Percentiles rank a stretch among this genome's conserved stretches.
These are phyloP conservation scores for Phytomonas francai DNA, from an alignment of 208 protist species.

Conservation along the genomic window DNA sequence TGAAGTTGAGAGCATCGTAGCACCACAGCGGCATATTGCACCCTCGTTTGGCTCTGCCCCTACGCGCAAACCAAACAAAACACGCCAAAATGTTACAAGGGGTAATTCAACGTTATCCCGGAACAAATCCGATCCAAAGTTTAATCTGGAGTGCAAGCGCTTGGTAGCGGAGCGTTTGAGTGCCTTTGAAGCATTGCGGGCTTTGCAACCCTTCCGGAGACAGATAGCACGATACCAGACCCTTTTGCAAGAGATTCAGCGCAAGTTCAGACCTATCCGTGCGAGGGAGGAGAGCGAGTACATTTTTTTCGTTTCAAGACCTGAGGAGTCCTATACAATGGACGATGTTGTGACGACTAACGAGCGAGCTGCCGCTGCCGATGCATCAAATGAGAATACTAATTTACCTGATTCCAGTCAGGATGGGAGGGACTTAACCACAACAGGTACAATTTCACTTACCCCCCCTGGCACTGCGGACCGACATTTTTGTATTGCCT, in stretches of 20 bases:
- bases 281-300: constrained; percentile 16
- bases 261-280: constrained; percentile 17
- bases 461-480: not conserved
- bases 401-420: not conserved
- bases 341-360: constrained; percentile 30
- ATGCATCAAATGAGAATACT: not conserved
- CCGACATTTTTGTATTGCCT: not conserved
- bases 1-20: not conserved
- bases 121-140: not conserved
- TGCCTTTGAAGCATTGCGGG: not conserved
- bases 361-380: not conserved
- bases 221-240: constrained; percentile 13
- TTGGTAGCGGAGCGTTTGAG: constrained; percentile 6
- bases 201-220: constrained; percentile 17
- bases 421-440: not conserved
- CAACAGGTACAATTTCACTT: not conserved
- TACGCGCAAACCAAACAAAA: not conserved
- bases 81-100: not conserved
- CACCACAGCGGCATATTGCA: not conserved
- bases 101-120: not conserved
- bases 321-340: constrained; percentile 33
- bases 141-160: not conserved
- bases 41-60: not conserved
- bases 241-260: constrained; percentile 15
- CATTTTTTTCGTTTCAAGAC: constrained; percentile 26